Base-by-base conservation (phyloP, 2,329 filamentous ascomycete genomes). In the Aphanoascus verrucosus region DNA sequence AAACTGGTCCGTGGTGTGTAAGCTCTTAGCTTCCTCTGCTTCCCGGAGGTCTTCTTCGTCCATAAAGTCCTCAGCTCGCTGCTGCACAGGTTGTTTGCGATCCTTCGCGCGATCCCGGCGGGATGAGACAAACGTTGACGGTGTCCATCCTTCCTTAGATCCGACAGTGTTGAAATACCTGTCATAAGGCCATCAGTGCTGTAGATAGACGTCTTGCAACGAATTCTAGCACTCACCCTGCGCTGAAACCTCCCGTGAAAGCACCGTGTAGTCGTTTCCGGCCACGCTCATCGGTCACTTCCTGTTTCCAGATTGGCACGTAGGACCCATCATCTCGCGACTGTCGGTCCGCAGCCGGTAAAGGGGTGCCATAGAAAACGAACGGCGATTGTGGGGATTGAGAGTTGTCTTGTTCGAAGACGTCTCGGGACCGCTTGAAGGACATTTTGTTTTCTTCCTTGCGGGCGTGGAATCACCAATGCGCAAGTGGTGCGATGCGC, bases 161-260 rank as follows among this genome's bases (percentile, higher is more conserved):
- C 93, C 93, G 61, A 97, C 93, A 4, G 90, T 95, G 68, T 98
- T 98, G 73, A 93, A 97, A 72, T 97, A 96, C 61, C 88, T 91
- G 68, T 58, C 64, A 58, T 64, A 56, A 56, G 52, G 60, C 41
- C 59, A 65, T 71, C 65, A 68, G 63, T 62, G 60, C 63, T 56
- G 55, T 64, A 62, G 61, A 56, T 60, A 63, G 61, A 12, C 6
- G 8, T 60, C 58, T 57, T 17, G 49, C 38, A 9, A n/a, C 17
- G 40, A n/a, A 8, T 41, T 64, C 62, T 64, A 59, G 60, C 62
- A 69, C 82, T 74, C 80, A 91, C 84, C 93, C 93, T 74, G 93
- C 93, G 74, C 89, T 96, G 74, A 86, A 98, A 31, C 93, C 93
- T 61, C 93, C 93, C 1, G 89, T 96, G 65, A 98, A 98, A 58